phyloP scores from a whole-genome alignment of 2,329 filamentous ascomycete genomes.

The Polychaeton citri region DNA sequence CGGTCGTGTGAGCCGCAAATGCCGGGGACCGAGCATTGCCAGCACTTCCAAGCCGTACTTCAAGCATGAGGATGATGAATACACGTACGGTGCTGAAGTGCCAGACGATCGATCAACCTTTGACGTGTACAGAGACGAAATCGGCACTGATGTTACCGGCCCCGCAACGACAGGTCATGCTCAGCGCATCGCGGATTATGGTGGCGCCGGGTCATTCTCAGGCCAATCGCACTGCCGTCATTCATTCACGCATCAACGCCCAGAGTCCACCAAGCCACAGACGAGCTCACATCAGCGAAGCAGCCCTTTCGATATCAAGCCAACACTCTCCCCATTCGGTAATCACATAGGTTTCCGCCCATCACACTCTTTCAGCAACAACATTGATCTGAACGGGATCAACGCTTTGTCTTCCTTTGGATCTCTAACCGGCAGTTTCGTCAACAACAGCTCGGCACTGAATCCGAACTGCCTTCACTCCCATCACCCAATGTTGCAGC shows the following conservation, averaged over 20 bases:
- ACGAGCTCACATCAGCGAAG: background rate
- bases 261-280: constrained; percentile 13
- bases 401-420: background rate
- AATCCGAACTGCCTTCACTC: too few relatives aligned
- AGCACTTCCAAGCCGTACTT: constrained; percentile 16
- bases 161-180: too few relatives aligned
- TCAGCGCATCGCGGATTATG: too few relatives aligned
- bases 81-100: constrained; percentile 10
- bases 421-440: background rate
- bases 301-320: background rate
- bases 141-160: too few relatives aligned
- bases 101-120: background rate
- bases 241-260: constrained; percentile 18
- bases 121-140: constrained; percentile 7
- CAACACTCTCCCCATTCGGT: background rate
- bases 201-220: too few relatives aligned
- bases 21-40: constrained; percentile 4
- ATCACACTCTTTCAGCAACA: background rate
- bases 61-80: constrained; percentile 14
- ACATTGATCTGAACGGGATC: background rate
- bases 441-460: background rate
- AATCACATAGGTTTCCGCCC: background rate
- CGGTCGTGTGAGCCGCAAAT: constrained; percentile 9
- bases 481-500: background rate
- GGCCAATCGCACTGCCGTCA: too few relatives aligned